A percentile compares a stretch with the other conserved stretches of the same genome.
phyloP scores from a whole-genome alignment of 2,329 filamentous ascomycete species.

The Exophiala mesophila region DNA sequence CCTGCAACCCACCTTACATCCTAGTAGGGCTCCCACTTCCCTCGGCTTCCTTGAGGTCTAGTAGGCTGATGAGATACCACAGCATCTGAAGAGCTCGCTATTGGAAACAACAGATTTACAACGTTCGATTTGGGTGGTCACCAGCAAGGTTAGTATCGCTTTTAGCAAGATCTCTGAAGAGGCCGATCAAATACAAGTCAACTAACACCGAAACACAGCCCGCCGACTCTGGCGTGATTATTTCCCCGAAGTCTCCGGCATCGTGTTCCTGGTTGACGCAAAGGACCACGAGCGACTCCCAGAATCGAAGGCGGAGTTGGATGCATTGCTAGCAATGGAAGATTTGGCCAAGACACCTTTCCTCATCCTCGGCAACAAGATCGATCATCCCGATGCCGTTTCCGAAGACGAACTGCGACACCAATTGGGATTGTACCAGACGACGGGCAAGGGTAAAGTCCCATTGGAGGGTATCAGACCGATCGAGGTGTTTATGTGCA shows the following conservation, averaged over 20 bases:
- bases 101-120: constrained; percentile 90
- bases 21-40: constrained; percentile 57
- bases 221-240: constrained; percentile 95
- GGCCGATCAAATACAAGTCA: no score
- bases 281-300: constrained; percentile 92
- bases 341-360: constrained; percentile 94
- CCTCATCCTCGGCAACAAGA: constrained; percentile 97
- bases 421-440: constrained; percentile 90
- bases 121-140: constrained; percentile 92
- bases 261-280: constrained; percentile 96
- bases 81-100: constrained; percentile 88
- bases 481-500: constrained; percentile 99
- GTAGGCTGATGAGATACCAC: constrained; percentile 12
- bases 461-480: constrained; percentile 86
- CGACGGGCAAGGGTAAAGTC: constrained; percentile 92
- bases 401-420: constrained; percentile 93
- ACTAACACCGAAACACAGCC: no score
- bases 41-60: not conserved
- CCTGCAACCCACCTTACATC: constrained; percentile 84
- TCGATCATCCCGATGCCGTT: constrained; percentile 93
- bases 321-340: constrained; percentile 93
- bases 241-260: constrained; percentile 92
- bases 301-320: constrained; percentile 95
- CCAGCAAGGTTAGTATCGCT: constrained; percentile 76
- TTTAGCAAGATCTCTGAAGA: no score